Conservation (phyloP, 768 basidiomycete genomes). For the Hirschioporus abietinus region DNA sequence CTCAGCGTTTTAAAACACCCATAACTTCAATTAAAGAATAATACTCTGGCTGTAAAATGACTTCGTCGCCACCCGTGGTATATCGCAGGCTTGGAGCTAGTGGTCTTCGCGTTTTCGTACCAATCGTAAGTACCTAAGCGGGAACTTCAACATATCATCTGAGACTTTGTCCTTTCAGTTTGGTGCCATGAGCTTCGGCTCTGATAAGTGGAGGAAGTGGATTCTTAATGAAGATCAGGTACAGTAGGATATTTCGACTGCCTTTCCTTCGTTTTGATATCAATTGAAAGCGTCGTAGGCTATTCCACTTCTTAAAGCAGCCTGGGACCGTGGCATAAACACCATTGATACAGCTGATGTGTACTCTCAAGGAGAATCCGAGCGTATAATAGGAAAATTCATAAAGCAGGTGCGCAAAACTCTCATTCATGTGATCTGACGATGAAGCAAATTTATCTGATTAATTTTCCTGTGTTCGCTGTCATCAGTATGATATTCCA, state of each 20-base stretch:
- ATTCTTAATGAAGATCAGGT: constrained; percentile 17
- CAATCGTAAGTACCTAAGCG: constrained; percentile 12
- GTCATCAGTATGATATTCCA: constrained; percentile 21
- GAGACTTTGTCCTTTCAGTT: constrained; percentile 12
- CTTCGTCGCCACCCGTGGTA: constrained; percentile 6
- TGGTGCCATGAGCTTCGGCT: constrained; percentile 23
- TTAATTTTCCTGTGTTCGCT: background rate
- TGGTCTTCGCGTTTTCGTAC: constrained; percentile 17
- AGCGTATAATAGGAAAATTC: constrained; percentile 9
- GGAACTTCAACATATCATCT: background rate
- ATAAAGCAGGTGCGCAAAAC: constrained; percentile 7
- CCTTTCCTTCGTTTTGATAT: background rate
- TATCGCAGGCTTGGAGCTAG: constrained; percentile 15
- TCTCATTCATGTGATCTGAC: background rate
- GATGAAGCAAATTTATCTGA: background rate
- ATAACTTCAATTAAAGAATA: background rate
- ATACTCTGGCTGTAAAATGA: background rate
- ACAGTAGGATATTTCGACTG: background rate
- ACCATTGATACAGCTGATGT: constrained; percentile 14
- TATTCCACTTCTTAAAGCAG: constrained; percentile 8
- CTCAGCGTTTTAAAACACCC: background rate
- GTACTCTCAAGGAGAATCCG: constrained; percentile 9
- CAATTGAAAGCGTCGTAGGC: background rate
- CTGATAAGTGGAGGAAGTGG: constrained; percentile 18
- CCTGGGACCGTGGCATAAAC: constrained; percentile 11